Base-by-base conservation (phyloP, 306 rosid genomes). In the Trichosanthes truncata region DNA sequence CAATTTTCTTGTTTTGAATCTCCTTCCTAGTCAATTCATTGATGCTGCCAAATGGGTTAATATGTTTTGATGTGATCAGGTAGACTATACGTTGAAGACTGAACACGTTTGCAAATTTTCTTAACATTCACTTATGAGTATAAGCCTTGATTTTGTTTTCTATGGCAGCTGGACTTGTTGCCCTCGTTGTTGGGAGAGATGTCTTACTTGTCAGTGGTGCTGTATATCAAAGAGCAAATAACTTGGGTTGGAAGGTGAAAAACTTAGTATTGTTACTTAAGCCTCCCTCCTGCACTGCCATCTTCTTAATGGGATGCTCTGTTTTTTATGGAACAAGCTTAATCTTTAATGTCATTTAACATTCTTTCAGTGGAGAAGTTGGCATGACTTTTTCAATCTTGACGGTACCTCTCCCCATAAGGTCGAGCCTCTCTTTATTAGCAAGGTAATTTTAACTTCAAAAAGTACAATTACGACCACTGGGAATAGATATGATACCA, bases 361-460 rank as follows among this genome's bases (percentile, higher is more conserved):
- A 7, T 15, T 65, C 21, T 82, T 51, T 84, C 89, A 92, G 98
- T 91, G 98, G 97, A 88, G 89, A 79, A 89, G 90, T 75, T 87
- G 95, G 95, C 83, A 4, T 74, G 97, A 91, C 81, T 92, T 92
- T 77, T 80, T 90, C 84, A 95, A 92, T 84, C 89, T 95, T 51
- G 97, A 90, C 65, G 96, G 90, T 41, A 87, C 86, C 40, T 9
- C 48, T 71, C 93, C 96, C 29, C 90, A 84, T 82, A 95, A 92
- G 84, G 93, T 95, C 11, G 91, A 94, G 84, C 97, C 98, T 26
- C 95, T 92, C 81, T 89, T 87, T 86, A 83, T 92, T 61, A 95
- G 98, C 88, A 95, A 95, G 97, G 98, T 94, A 80, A 84, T 79
- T 46, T 36, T 76, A 29, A 57, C 61, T 72, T 79, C 25, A 40